Conservation (phyloP, 306 rosid species). For the Castanospermum australe region DNA sequence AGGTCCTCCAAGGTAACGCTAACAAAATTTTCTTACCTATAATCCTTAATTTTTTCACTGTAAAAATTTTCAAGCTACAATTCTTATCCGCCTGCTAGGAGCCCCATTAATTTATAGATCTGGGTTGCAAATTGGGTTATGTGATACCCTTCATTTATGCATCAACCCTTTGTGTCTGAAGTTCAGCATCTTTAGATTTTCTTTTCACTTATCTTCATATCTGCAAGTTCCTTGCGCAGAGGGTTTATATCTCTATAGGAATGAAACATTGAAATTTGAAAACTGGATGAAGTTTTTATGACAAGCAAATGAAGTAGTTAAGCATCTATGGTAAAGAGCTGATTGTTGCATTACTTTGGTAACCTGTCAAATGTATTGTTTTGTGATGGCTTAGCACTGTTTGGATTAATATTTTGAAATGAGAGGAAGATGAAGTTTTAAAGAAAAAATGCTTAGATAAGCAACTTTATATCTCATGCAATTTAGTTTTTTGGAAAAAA, state of each 20-base stretch:
- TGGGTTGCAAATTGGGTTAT: not conserved
- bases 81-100: not conserved
- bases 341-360: not conserved
- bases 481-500: too few species aligned
- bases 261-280: not conserved
- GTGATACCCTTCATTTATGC: not conserved
- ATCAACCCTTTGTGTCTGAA: not conserved
- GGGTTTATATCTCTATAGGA: not conserved
- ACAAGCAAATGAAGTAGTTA: not conserved
- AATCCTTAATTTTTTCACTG: not conserved
- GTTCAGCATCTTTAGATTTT: not conserved
- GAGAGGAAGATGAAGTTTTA: not conserved
- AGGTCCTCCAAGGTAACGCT: not conserved
- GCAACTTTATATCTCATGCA: too few species aligned
- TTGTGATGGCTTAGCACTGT: not conserved
- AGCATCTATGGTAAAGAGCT: too few species aligned
- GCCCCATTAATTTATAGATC: not conserved
- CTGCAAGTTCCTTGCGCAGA: too few species aligned
- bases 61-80: not conserved
- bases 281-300: not conserved
- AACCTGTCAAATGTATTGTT: not conserved
- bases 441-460: not conserved
- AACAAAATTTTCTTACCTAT: not conserved
- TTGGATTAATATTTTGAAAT: not conserved
- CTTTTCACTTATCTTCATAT: not conserved